Evolutionary conservation across 208 protist species (phyloP), one percentile per base, ranked within the genome.

Genomic region (Trypanosoma vivax): DNA sequence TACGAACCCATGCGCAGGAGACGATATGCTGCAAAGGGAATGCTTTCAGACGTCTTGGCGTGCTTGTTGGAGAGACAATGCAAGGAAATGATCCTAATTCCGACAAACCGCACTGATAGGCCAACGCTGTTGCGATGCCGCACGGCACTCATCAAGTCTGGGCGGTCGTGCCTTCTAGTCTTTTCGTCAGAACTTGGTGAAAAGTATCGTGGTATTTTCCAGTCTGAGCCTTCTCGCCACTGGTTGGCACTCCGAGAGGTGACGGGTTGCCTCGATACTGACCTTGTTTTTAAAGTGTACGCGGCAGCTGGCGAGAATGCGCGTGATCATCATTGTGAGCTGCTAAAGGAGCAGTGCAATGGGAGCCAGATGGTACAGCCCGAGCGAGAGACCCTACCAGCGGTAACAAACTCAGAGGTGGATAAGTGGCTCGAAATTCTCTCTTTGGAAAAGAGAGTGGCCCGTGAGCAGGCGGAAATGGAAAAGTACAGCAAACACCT

Each of bases 91-190:
- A 93, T 93, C 46, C 65, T 93, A 21, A 28, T 93, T 41, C 85
- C 85, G 11, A 93, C 85, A n/a, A 81, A 83, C 41, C 79, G 85
- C 46, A 90, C 81, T 2, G 85, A 93, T 68, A 81, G 85, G 48
- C 65, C 78, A 31, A 50, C 64, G 48, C 74, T 93, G 46, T 76
- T 86, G 21, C 78, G 78, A 37, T 93, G 85, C 37, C 81, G 79
- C 40, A 72, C 81, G 0, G 85, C 85, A 0, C 53, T 93, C 10
- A 65, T 53, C 24, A 90, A 88, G 64, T 56, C 54, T 31, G 79
- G 79, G 6, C 40, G 67, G 23, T 5, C 49, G 2, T 90, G 81
- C 50, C 57, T 70, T 9, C 52, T 93, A 13, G 70, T 84, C 18
- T 93, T 88, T 42, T 68, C 81, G 19, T 88, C 85, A 13, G 71